These are phyloP conservation scores for Teunomyces lycoperdinae DNA, from an alignment of 805 yeast genomes.

Conservation along the genomic window DNA sequence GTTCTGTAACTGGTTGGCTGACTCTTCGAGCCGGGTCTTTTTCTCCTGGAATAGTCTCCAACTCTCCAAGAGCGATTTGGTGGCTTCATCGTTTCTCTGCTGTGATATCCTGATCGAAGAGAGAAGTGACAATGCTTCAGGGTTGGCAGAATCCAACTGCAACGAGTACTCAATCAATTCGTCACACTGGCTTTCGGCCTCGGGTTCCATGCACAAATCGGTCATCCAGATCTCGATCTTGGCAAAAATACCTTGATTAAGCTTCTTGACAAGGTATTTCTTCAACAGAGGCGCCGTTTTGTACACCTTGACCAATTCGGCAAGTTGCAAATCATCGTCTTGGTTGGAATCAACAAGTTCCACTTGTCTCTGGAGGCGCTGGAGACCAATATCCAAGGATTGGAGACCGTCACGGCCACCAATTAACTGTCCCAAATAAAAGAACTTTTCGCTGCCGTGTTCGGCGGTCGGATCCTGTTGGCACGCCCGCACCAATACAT, in stretches of 20 bases:
- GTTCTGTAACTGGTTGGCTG: slow-evolving; percentile 21
- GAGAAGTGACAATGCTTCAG: slow-evolving; percentile 78
- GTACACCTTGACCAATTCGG: slow-evolving; percentile 24
- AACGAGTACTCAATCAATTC: slow-evolving; percentile 63
- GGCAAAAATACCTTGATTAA: slow-evolving; percentile 77
- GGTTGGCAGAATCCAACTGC: slow-evolving; percentile 55
- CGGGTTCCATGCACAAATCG: slow-evolving; percentile 89
- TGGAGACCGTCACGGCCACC: slow-evolving; percentile 78
- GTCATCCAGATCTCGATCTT: slow-evolving; percentile 97
- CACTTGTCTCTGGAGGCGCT: slow-evolving; percentile 38
- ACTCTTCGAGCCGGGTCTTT: slow-evolving; percentile 47
- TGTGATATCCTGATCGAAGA: slow-evolving; percentile 91
- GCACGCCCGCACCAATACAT: slow-evolving; percentile 56
- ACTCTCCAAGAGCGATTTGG: slow-evolving; percentile 58
- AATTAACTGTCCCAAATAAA: slow-evolving; percentile 85
- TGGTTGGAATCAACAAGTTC: slow-evolving; percentile 28
- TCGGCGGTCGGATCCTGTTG: slow-evolving; percentile 66
- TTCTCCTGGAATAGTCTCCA: slow-evolving; percentile 66
- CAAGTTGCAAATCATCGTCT: slow-evolving; percentile 22
- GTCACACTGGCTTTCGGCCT: slow-evolving; percentile 82
- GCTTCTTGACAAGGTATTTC: slow-evolving; percentile 48
- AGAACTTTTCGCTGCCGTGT: slow-evolving; percentile 74
- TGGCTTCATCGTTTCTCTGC: slow-evolving; percentile 70
- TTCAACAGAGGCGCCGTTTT: slow-evolving; percentile 19
- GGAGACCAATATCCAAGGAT: slow-evolving; percentile 61